Evolutionary conservation across 768 basidiomycete genomes (phyloP).

Genomic region (Kwoniella sp.): DNA sequence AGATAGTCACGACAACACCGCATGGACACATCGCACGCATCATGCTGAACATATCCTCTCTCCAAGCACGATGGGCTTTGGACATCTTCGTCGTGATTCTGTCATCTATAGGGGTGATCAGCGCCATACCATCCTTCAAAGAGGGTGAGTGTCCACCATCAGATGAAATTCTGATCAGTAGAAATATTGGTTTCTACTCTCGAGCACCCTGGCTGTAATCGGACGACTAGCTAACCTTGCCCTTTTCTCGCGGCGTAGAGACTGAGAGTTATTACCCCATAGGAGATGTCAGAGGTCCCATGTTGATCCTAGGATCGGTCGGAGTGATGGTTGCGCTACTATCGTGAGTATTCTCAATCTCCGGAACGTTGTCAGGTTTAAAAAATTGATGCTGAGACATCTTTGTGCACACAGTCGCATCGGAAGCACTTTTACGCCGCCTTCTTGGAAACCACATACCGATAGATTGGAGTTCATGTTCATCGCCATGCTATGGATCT

Average conservation of each 20-base stretch:
- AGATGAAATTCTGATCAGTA: no score
- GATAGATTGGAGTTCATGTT: conserved; percentile 45
- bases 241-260: conserved; percentile 11
- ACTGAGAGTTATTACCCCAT: conserved; percentile 29
- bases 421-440: conserved; percentile 21
- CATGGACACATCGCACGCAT: no score
- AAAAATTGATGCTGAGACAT: neutral
- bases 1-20: no score
- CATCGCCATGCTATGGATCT: conserved; percentile 45
- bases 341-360: conserved; percentile 19
- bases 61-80: conserved; percentile 28
- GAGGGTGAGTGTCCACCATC: conserved; percentile 36
- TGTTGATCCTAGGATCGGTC: conserved; percentile 21
- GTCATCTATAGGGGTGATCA: conserved; percentile 26
- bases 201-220: no score
- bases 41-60: neutral
- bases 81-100: conserved; percentile 25
- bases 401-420: neutral
- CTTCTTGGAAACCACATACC: conserved; percentile 40
- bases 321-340: conserved; percentile 17
- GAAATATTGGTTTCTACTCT: no score
- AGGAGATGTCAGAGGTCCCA: conserved; percentile 35
- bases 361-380: neutral
- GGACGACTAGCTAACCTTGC: no score
- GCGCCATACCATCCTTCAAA: conserved; percentile 26